Evolutionary conservation across 306 rosid genomes (phyloP), one percentile per base, ranked within the genome.

Genomic region (Cucurbita ficifolia): DNA sequence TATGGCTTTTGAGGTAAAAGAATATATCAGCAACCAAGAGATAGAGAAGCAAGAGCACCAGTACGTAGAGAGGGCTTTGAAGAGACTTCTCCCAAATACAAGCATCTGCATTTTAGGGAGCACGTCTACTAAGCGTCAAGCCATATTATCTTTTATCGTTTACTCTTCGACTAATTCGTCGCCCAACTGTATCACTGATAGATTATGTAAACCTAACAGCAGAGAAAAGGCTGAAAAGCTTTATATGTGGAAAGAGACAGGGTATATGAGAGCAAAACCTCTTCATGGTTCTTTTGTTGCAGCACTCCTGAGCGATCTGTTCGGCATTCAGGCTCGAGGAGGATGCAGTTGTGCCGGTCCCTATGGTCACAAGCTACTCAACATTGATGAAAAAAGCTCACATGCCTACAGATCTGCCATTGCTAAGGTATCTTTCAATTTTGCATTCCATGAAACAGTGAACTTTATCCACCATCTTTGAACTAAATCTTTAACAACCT

Each of bases 341-440:
- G 96, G 97, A 11, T 90, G 98, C 70, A 89, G 87, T 42, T 93
- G 97, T 75, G 97, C 98, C n/a, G 98, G 92, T 38, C 98, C 96
- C 8, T 90, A 90, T 51, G 98, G 90, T 29, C 98, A 93, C 46
- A 10, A 24, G 6, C 79, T 93, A 81, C 98, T 93, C 64, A 52
- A 77, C 24, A 75, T 93, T 79, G 84, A 82, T 74, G 72, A 86
- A 46, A 13, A 64, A 38, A 60, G 72, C 48, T 90, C 96, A 0
- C 89, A 67, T 43, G 85, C 80, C 48, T 81, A 87, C 75, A 84
- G 94, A 86, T 86, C 89, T 76, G 85, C 87, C 59, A 63, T 88
- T 77, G 71, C 75, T 72, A 72, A 86, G 96, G 97, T 91, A 70
- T 70, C 42, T 48, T 24, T 48, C 19, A 48, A 49, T 48, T 67